Evolutionary conservation across 1,284 basidiomycete genomes (phyloP).

Genomic region (Phlebopus sp.): DNA sequence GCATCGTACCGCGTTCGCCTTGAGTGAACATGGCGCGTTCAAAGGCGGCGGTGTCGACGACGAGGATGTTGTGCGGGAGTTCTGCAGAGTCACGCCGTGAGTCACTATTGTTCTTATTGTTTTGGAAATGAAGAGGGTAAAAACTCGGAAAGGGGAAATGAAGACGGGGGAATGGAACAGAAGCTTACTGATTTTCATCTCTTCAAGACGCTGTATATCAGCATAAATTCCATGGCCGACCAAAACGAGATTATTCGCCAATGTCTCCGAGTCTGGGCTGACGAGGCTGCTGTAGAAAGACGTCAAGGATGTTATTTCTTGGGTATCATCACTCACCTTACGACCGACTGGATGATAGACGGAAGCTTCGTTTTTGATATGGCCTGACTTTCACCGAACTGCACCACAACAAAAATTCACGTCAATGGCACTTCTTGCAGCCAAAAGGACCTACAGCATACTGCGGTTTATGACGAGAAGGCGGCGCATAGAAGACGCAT

Average conservation of each 20-base stretch:
- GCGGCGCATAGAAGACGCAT: too few species aligned
- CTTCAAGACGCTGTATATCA: slow-evolving; percentile 60
- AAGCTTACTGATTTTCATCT: slow-evolving; percentile 76
- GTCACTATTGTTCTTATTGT: slow-evolving; percentile 6
- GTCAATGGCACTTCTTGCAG: slow-evolving; percentile 19
- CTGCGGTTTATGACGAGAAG: slow-evolving; percentile 34
- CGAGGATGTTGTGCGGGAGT: slow-evolving; percentile 70
- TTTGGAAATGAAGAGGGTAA: slow-evolving; percentile 20
- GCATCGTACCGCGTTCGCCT: slow-evolving; percentile 58
- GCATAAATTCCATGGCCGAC: slow-evolving; percentile 64
- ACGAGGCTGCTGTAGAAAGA: slow-evolving; percentile 57
- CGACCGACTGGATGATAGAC: slow-evolving; percentile 70
- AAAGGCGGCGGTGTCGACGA: slow-evolving; percentile 63
- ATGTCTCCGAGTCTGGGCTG: slow-evolving; percentile 75
- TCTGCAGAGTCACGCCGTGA: slow-evolving; percentile 39
- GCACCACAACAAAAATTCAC: slow-evolving; percentile 18
- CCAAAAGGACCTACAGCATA: slow-evolving; percentile 49
- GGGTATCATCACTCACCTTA: slow-evolving; percentile 48
- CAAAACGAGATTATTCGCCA: slow-evolving; percentile 71
- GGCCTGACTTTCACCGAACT: slow-evolving; percentile 79
- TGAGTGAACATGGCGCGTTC: slow-evolving; percentile 58
- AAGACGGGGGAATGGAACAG: slow-evolving; percentile 19
- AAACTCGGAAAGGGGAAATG: background rate
- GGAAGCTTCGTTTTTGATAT: slow-evolving; percentile 66
- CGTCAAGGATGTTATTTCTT: slow-evolving; percentile 9